phyloP scores from a whole-genome alignment of 345 rosid genomes.

The Turnera subulata region DNA sequence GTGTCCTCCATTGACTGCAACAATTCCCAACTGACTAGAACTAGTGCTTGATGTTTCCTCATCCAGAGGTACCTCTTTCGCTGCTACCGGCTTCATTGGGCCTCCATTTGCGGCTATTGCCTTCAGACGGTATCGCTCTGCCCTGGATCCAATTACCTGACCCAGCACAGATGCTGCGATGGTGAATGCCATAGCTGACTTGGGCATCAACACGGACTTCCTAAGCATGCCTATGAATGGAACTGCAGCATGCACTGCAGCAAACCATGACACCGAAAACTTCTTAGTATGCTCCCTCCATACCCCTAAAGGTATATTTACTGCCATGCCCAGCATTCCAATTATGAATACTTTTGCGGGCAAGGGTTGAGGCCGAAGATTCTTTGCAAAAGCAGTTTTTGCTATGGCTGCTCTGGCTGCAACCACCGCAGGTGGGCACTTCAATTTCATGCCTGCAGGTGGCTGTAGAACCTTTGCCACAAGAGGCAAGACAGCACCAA shows the following conservation, averaged over 20 bases:
- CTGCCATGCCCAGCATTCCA: slow-evolving; percentile 93
- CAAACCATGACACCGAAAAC: slow-evolving; percentile 80
- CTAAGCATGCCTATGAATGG: slow-evolving; percentile 92
- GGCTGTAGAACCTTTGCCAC: slow-evolving; percentile 78
- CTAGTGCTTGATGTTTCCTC: slow-evolving; percentile 14
- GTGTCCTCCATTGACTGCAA: slow-evolving; percentile 27
- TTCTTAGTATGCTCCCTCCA: slow-evolving; percentile 96
- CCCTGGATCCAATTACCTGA: slow-evolving; percentile 96
- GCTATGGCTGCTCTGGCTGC: slow-evolving; percentile 92
- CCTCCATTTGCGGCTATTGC: slow-evolving; percentile 42
- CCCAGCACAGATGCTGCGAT: slow-evolving; percentile 85
- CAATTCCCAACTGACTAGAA: slow-evolving; percentile 16
- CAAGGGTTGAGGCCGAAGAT: slow-evolving; percentile 88
- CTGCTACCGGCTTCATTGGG: slow-evolving; percentile 52
- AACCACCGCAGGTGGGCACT: slow-evolving; percentile 77
- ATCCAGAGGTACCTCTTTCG: slow-evolving; percentile 24
- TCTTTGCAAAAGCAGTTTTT: slow-evolving; percentile 80
- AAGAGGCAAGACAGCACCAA: slow-evolving; percentile 70
- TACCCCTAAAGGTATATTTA: slow-evolving; percentile 81
- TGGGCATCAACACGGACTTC: slow-evolving; percentile 89
- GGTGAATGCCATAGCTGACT: slow-evolving; percentile 89
- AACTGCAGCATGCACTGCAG: slow-evolving; percentile 91
- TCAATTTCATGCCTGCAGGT: slow-evolving; percentile 63
- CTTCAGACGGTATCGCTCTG: slow-evolving; percentile 76
- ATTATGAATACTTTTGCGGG: slow-evolving; percentile 75